These are phyloP conservation scores for Leptographium flavum DNA, from an alignment of 2,329 filamentous ascomycete species.

Conservation along the genomic window DNA sequence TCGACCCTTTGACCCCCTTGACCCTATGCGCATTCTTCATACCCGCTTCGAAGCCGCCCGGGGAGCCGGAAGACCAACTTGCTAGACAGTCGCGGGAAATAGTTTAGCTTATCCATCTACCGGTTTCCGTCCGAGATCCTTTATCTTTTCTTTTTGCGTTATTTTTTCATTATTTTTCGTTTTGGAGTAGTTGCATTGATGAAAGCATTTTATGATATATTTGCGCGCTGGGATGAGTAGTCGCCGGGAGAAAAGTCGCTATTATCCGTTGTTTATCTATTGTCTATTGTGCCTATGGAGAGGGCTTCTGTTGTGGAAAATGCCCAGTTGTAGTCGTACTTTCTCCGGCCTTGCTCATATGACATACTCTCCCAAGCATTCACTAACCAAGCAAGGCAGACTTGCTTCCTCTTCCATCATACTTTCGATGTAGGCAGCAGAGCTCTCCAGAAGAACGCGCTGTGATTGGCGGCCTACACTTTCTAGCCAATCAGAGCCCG, in stretches of 20 bases:
- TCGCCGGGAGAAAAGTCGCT: too few relatives aligned
- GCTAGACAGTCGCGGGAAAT: constrained; percentile 2
- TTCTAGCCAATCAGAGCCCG: not conserved
- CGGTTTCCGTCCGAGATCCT: not conserved
- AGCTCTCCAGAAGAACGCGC: not conserved
- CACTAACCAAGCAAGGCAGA: too few relatives aligned
- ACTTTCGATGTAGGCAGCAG: not conserved
- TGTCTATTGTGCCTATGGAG: too few relatives aligned
- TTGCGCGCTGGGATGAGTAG: too few relatives aligned
- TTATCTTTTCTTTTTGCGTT: not conserved
- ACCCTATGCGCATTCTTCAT: not conserved
- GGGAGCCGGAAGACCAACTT: constrained; percentile 3
- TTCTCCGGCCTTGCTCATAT: too few relatives aligned
- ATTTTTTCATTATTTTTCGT: not conserved
- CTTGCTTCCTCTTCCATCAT: too few relatives aligned
- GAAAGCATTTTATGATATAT: not conserved
- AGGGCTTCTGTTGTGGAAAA: not conserved
- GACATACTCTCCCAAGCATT: too few relatives aligned
- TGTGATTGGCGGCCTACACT: not conserved
- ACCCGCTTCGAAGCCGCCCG: not conserved
- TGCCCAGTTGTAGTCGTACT: too few relatives aligned
- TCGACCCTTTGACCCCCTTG: not conserved
- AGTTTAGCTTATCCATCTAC: not conserved
- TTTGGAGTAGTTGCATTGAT: constrained; percentile 1
- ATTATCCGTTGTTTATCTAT: too few relatives aligned